Base-by-base conservation (phyloP, 352 stramenopile genomes). In the Pythium aquatile region DNA sequence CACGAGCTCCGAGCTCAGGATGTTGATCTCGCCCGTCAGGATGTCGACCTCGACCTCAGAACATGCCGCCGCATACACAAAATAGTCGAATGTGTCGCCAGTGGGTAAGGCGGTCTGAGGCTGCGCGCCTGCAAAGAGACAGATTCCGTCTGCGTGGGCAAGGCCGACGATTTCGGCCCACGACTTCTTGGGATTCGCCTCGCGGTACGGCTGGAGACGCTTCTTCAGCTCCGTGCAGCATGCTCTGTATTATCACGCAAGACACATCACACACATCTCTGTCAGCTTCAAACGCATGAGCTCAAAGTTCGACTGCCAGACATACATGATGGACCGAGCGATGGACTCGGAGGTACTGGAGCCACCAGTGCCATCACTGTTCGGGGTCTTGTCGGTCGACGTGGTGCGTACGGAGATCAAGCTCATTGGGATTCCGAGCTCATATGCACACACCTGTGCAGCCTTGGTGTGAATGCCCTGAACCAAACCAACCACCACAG, bases 401-500 rank as follows among this genome's bases (percentile, higher is more conserved):
- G 76, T 86, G n/a, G 73, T 63, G 5, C 63, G 63, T 13, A 89
- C 67, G 11, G 61, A 65, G 11, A 92, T 78, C n/a, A 77, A 51
- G 0, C 58, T 13, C 42, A 90, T 58, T 2, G 68, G 54, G 35
- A 87, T 77, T 1, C 57, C 69, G 5, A 92, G 67, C 35, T 65
- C 66, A 26, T 73, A 79, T 11, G 81, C 79, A 51, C 78, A 85
- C 39, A 74, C 68, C 52, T 88, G 79, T 1, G 70, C 79, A 7
- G 79, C 78, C 55, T 92, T 92, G 16, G 83, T 90, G 55, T 87
- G 72, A 52, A 92, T 85, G 28, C 83, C 83, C 72, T 81, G 42
- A 24, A 24, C 20, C 20, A 24, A 24, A 24, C 20, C 20, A 24
- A 40, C 17, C 10, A 47, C 35, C 32, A 58, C 20, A 54, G 32